Percentiles rank a stretch among this genome's conserved stretches.
phyloP scores from a whole-genome alignment of 2,329 filamentous ascomycete species.

The Elsinoe arachidis region DNA sequence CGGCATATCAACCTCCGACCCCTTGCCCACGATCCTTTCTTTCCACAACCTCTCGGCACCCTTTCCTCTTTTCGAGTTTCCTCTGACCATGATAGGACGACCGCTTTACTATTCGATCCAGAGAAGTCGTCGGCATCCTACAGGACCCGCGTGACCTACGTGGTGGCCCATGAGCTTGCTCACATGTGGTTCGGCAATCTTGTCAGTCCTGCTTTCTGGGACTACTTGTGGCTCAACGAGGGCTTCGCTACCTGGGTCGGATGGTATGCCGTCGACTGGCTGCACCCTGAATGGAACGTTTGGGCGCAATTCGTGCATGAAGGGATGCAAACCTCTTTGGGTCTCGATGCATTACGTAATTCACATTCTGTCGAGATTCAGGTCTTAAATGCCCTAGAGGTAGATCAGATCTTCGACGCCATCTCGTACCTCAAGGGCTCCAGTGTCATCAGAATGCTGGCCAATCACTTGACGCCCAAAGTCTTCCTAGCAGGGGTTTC shows the following conservation, averaged over 20 bases:
- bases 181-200: constrained; percentile 96
- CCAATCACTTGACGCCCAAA: constrained; percentile 76
- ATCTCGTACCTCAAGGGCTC: constrained; percentile 97
- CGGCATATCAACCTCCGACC: too few relatives aligned
- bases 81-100: constrained; percentile 46
- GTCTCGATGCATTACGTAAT: constrained; percentile 78
- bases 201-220: constrained; percentile 83
- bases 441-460: constrained; percentile 93
- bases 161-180: constrained; percentile 94
- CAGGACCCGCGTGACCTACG: constrained; percentile 90
- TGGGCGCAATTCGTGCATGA: constrained; percentile 98
- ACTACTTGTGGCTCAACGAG: constrained; percentile 74
- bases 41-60: too few relatives aligned
- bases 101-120: constrained; percentile 81
- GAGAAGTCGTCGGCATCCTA: constrained; percentile 37
- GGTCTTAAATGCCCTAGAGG: constrained; percentile 84
- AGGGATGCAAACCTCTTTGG: constrained; percentile 83
- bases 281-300: constrained; percentile 96
- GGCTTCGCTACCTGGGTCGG: constrained; percentile 98
- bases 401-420: constrained; percentile 95
- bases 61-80: not conserved
- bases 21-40: too few relatives aligned
- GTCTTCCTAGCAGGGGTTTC: constrained; percentile 86
- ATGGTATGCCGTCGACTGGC: constrained; percentile 82
- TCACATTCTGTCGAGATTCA: constrained; percentile 96